Base-by-base conservation (phyloP, 345 rosid genomes). In the Mercurialis annua region DNA sequence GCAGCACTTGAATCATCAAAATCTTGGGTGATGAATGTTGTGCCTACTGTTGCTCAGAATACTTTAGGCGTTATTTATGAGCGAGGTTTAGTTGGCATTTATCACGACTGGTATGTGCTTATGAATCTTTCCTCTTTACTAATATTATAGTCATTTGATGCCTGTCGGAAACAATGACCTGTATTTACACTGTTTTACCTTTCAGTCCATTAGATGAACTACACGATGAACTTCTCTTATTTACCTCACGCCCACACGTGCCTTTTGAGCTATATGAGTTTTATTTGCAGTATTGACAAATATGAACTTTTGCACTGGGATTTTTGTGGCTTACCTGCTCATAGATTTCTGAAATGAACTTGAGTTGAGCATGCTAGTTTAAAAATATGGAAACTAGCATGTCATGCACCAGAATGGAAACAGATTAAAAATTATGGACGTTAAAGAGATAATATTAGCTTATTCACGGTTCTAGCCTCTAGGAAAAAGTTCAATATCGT, bases 21-120 rank as follows among this genome's bases (percentile, higher is more conserved):
- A 63, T 83, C 90, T 29, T 93, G 98, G 98, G 96, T 89, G 71
- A 93, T 93, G 94, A 93, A 90, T 78, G 97, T 87, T n/a, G 81
- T 93, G 42, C 98, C 98, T 17, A 84, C 90, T 15, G 71, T 80
- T 68, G 83, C 89, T 6, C 78, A 81, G 81, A 85, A 93, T 80
- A 89, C 94, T 26, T 66, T 93, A 65, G 93, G 97, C 49, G 87
- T 89, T 78, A 80, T 94, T 62, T 91, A 86, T 26, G 97, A 94
- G 81, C 83, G 96, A 82, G 95, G 99, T 68, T 81, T 94, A 66
- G 78, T 91, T 23, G 98, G 98, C 63, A 94, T 89, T 66, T 94
- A 94, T 72, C 97, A 94, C 74, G 96, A 94, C 81, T 91, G 97
- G 99, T 89, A 81, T 29, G 88, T 74, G 42, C 69, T 50, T 44